Evolutionary conservation across 352 stramenopile species (phyloP), one percentile per base, ranked within the genome.

Genomic region (Pythium dissimile): DNA sequence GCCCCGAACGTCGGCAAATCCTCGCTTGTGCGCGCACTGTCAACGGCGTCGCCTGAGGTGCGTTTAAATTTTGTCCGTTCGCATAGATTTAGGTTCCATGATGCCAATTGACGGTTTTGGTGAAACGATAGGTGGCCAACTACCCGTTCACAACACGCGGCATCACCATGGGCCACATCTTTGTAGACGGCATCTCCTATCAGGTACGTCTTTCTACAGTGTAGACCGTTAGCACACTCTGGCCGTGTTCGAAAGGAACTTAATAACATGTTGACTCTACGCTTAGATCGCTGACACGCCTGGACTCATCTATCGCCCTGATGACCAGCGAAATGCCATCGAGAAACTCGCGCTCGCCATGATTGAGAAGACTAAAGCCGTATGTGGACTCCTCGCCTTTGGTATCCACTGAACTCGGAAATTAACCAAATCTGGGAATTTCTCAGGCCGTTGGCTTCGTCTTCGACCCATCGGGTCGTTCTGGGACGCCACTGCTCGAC

Each of bases 161-260:
- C 31, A 92, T 95, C 47, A 93, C 85, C 8, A 93, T 95, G 77
- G 85, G 85, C 3, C 85, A 95, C 52, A 86, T 95, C 52, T 94
- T 89, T 55, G 80, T 93, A 23, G 71, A 92, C 32, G 84, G 84
- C 34, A 75, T 84, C 42, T 85, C 85, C 16, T 92, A 89, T 45
- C 85, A 94, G 77, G 83, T 86, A 13, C 54, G 51, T 20, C 21
- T 54, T n/a, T 5, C 2, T 21, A 27, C 26, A 24, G 0, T 54
- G 30, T 35, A n/a, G n/a, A n/a, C n/a, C n/a, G n/a, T n/a, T n/a
- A n/a, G n/a, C n/a, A n/a, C n/a, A n/a, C n/a, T n/a, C n/a, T n/a
- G n/a, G n/a, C n/a, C n/a, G n/a, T n/a, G n/a, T 8, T 15, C 2
- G 18, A 11, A n/a, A 20, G 24, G 2, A 8, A 6, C 12, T 41